Evolutionary conservation across 2,329 filamentous ascomycete genomes (phyloP).

Genomic region (Mycosphaerella sp.): DNA sequence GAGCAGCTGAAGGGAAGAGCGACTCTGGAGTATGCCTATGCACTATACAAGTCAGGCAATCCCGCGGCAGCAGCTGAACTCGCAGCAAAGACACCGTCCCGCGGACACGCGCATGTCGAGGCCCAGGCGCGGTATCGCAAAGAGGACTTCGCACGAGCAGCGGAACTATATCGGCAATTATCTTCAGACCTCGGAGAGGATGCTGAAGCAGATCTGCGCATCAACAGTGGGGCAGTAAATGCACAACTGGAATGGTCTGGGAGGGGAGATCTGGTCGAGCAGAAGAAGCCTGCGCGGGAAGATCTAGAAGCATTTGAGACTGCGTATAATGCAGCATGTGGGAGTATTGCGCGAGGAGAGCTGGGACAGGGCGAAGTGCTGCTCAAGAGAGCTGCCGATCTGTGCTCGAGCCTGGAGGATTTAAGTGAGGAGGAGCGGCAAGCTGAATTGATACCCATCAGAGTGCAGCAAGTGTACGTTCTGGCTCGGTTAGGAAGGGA

Average conservation of each 20-base stretch:
- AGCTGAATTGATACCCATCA: conserved; percentile 66
- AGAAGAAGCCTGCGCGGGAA: conserved; percentile 52
- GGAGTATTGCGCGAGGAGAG: conserved; percentile 62
- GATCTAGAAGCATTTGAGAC: conserved; percentile 73
- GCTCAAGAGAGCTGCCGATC: conserved; percentile 61
- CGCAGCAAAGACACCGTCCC: conserved; percentile 37
- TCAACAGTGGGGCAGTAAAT: conserved; percentile 66
- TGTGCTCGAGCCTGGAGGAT: conserved; percentile 69
- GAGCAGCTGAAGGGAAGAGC: conserved; percentile 55
- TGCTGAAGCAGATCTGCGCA: conserved; percentile 67
- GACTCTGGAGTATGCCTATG: conserved; percentile 67
- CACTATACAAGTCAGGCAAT: conserved; percentile 72
- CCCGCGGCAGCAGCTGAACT: conserved; percentile 57
- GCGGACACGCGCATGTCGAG: conserved; percentile 54
- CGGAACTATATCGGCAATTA: conserved; percentile 57
- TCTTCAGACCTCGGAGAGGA: conserved; percentile 44
- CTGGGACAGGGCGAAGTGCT: conserved; percentile 58
- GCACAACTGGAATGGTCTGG: conserved; percentile 68
- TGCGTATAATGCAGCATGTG: conserved; percentile 73
- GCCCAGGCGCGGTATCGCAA: conserved; percentile 65
- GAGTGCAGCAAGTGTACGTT: conserved; percentile 69
- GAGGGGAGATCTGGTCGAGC: conserved; percentile 45
- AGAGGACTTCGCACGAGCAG: conserved; percentile 65
- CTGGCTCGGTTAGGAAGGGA: conserved; percentile 59
- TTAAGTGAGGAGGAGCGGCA: conserved; percentile 67